These are phyloP conservation scores for Verruconis gallopava DNA, from an alignment of 2,329 filamentous ascomycete species.

Conservation along the genomic window DNA sequence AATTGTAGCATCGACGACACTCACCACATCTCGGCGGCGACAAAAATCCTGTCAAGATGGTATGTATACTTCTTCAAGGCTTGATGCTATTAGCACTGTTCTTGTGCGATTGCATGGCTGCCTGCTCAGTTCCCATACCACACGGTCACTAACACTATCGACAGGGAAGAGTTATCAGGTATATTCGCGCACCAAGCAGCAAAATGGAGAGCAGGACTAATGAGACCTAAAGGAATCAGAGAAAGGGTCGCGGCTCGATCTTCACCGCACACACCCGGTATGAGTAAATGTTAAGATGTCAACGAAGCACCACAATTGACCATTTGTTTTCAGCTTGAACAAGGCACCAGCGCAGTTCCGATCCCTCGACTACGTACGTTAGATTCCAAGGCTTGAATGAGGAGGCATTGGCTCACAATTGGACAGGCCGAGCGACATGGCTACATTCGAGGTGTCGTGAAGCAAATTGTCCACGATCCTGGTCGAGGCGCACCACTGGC, in stretches of 20 bases:
- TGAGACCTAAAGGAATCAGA: conserved; percentile 53
- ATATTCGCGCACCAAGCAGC: background rate
- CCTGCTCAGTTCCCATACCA: too few relatives aligned
- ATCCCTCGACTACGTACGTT: conserved; percentile 68
- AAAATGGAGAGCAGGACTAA: background rate
- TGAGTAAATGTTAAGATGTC: too few relatives aligned
- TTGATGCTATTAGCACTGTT: too few relatives aligned
- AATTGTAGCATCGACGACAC: background rate
- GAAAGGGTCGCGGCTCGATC: conserved; percentile 56
- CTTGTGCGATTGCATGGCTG: too few relatives aligned
- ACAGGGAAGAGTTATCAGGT: conserved; percentile 2
- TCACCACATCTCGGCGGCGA: background rate
- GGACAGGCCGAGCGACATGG: conserved; percentile 71
- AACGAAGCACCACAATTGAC: conserved; percentile 11
- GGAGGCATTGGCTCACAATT: conserved; percentile 1
- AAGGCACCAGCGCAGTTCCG: conserved; percentile 94
- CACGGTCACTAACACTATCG: too few relatives aligned
- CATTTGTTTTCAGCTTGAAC: conserved; percentile 76
- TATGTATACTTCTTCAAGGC: too few relatives aligned
- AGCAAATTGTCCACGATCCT: conserved; percentile 98
- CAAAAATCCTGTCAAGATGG: background rate
- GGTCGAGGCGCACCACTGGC: conserved; percentile 97
- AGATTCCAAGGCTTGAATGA: conserved; percentile 23
- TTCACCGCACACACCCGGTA: conserved; percentile 47
- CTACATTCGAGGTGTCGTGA: conserved; percentile 93